Conservation (phyloP, 1,139 yeast genomes). For the Yamadazyma conglobata region DNA sequence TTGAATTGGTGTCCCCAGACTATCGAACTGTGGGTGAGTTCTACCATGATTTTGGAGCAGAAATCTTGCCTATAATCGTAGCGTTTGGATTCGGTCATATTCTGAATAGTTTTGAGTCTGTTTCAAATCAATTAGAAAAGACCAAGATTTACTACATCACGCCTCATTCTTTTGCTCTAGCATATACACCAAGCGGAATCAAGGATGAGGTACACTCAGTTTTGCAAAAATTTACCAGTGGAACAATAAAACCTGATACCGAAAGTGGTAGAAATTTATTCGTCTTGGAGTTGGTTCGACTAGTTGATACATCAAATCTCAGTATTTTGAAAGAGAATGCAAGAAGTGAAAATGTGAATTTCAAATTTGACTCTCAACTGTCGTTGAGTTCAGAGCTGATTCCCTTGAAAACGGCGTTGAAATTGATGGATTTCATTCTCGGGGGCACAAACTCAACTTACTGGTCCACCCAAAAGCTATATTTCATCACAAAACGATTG, state of each 20-base stretch:
- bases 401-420: constrained; percentile 26
- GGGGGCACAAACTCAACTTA: constrained; percentile 19
- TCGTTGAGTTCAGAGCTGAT: constrained; percentile 10
- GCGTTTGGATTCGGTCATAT: too few relatives aligned
- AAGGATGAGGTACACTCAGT: constrained; percentile 25
- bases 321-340: neutral
- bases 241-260: constrained; percentile 16
- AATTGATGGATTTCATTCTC: constrained; percentile 17
- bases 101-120: too few relatives aligned
- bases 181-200: constrained; percentile 43
- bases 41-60: constrained; percentile 25
- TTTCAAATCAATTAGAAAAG: too few relatives aligned
- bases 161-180: constrained; percentile 45
- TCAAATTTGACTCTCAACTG: neutral
- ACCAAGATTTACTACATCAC: constrained; percentile 12
- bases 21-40: constrained; percentile 26
- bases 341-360: neutral
- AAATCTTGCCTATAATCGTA: constrained; percentile 33
- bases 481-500: constrained; percentile 37
- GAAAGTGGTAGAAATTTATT: constrained; percentile 19
- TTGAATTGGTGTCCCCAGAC: constrained; percentile 33
- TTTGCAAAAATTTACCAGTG: constrained; percentile 3
- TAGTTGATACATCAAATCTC: constrained; percentile 37
- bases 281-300: constrained; percentile 26
- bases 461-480: constrained; percentile 37